Base-by-base conservation (phyloP, 2,329 filamentous ascomycete species). In the Delphinella strobiligena region DNA sequence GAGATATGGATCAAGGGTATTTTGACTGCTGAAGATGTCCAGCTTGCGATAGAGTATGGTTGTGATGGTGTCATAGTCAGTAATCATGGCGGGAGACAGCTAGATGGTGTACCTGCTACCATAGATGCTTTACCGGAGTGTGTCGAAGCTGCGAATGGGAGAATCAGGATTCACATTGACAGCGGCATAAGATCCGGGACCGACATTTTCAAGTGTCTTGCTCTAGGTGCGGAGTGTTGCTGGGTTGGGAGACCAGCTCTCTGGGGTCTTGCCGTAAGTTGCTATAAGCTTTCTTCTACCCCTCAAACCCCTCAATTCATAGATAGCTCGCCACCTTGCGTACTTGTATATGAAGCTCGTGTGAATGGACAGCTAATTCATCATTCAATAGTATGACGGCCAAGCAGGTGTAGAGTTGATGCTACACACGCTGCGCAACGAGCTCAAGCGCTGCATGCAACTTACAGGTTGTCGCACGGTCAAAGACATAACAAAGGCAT, bases 91-190 rank as follows among this genome's bases (percentile, higher is more conserved):
- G 68, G 67, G 2, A 55, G 73, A 18, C 74, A 78, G 54, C 55
- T 75, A 9, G 72, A 78, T 45, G 71, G 72, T 3, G 70, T 69
- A 2, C 61, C 69, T 4, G 67, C 66, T 3, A 68, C 68, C 4
- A 57, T 78, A 4, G 73, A 75, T 40, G 65, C 58, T 8, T 51
- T 68, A 9, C 54, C 55, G 1, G 60, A 64, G 36, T 61, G 60
- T 35, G 62, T 56, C 1, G 50, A 50, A 2, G 60, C 58, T 4
- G 61, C 59, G 1, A 47, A 54, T 2, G 65, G 67, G 14, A 67
- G 65, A 42, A 61, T 79, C n/a, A 69, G 70, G 0, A 63, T 82
- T 15, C 66, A 80, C 32, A 70, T 82, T 12, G 79, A 82, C 49
- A 69, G 65, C 9, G 72, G 74, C 0, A 67, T 77, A 22, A 52